Percentiles rank a stretch among this genome's conserved stretches.
Conservation (phyloP, 2,329 filamentous ascomycete species). For the Camillea tinctor region DNA sequence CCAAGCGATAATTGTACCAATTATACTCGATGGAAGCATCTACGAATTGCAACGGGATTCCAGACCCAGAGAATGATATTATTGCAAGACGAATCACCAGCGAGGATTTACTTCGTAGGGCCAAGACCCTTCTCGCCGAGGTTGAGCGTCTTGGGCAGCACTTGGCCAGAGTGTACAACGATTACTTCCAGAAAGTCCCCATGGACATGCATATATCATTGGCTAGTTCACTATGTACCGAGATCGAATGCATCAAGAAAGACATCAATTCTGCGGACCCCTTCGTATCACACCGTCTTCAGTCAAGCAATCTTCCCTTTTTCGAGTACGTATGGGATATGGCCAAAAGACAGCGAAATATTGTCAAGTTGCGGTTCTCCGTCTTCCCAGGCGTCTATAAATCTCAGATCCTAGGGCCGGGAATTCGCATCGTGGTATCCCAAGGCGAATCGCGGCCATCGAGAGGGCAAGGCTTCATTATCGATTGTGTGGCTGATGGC, state of each 20-base stretch:
- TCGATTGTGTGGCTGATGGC: slow-evolving; percentile 32
- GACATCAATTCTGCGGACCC: slow-evolving; percentile 18
- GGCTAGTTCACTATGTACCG: slow-evolving; percentile 20
- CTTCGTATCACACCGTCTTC: slow-evolving; percentile 21
- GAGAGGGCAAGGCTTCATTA: slow-evolving; percentile 21
- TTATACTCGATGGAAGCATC: background rate
- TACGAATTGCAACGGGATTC: background rate
- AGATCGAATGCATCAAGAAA: slow-evolving; percentile 22
- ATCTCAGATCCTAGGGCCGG: slow-evolving; percentile 29
- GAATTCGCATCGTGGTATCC: slow-evolving; percentile 28
- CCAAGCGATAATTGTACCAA: background rate
- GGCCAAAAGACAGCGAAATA: slow-evolving; percentile 27
- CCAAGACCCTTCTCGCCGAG: slow-evolving; percentile 23
- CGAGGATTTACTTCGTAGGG: slow-evolving; percentile 11
- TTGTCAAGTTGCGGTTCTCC: slow-evolving; percentile 30
- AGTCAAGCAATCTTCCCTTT: slow-evolving; percentile 30
- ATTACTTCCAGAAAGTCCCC: slow-evolving; percentile 29
- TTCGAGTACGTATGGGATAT: slow-evolving; percentile 31
- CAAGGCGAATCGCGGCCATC: slow-evolving; percentile 25
- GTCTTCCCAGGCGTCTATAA: slow-evolving; percentile 25
- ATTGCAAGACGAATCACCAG: slow-evolving; percentile 6
- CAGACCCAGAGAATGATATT: background rate
- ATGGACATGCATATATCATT: slow-evolving; percentile 24
- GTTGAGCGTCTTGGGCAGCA: slow-evolving; percentile 25
- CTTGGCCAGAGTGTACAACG: slow-evolving; percentile 22